Evolutionary conservation across 2,329 filamentous ascomycete species (phyloP).

Genomic region (Penicillium sp.): DNA sequence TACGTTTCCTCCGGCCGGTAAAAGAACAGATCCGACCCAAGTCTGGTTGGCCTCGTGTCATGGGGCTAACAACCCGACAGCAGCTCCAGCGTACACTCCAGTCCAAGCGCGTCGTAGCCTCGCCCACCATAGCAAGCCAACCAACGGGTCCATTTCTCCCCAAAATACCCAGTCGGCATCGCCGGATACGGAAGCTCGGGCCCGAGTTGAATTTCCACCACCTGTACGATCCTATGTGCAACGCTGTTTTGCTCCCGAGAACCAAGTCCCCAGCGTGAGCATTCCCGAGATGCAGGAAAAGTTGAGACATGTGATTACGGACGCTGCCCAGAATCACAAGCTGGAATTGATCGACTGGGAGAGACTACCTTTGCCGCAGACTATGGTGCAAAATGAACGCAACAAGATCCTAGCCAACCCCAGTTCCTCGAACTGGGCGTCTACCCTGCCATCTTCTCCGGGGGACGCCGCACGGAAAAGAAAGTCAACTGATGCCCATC

Average conservation of each 20-base stretch:
- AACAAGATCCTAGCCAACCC: conserved; percentile 49
- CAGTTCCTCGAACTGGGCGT: conserved; percentile 40
- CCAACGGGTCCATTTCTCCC: conserved; percentile 24
- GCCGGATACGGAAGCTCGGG: conserved; percentile 44
- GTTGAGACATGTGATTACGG: conserved; percentile 80
- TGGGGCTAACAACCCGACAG: conserved; percentile 23
- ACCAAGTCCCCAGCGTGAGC: conserved; percentile 62
- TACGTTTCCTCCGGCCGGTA: conserved; percentile 36
- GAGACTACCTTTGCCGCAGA: conserved; percentile 76
- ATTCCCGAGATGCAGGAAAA: conserved; percentile 76
- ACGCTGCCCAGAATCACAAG: conserved; percentile 70
- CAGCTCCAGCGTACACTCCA: conserved; percentile 59
- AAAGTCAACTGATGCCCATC: conserved; percentile 68
- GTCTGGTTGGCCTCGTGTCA: neutral
- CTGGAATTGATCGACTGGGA: conserved; percentile 81
- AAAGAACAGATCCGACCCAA: conserved; percentile 14
- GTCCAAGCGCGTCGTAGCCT: conserved; percentile 64
- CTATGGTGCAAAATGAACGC: conserved; percentile 73
- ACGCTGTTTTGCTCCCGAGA: conserved; percentile 76
- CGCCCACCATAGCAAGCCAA: conserved; percentile 40
- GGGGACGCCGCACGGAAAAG: conserved; percentile 65
- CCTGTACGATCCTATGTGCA: conserved; percentile 87
- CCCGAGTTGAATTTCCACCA: conserved; percentile 71
- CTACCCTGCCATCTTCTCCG: conserved; percentile 26
- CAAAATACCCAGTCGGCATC: conserved; percentile 26